Percentiles rank a stretch among this genome's conserved stretches.
Conservation (phyloP, 148 eudicot genomes). For the Chenopodium suecicum region DNA sequence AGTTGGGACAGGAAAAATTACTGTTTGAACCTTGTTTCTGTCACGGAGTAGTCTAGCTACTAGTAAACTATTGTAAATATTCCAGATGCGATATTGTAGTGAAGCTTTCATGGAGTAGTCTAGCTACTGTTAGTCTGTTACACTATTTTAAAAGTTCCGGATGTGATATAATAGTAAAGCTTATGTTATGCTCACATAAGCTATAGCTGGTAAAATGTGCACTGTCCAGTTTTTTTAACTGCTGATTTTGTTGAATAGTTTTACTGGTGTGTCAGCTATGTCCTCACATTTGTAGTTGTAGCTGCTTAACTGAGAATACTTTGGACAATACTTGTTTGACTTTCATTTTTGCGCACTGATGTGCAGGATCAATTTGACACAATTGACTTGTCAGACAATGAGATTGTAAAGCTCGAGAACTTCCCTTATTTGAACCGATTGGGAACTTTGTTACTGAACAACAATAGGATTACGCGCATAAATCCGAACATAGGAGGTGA, state of each 20-base stretch:
- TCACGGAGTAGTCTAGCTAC: too few species aligned
- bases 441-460: slow-evolving; percentile 83
- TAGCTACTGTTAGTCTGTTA: background rate
- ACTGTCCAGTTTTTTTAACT: background rate
- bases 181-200: background rate
- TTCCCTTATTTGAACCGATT: slow-evolving; percentile 79
- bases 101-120: too few species aligned
- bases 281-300: too few species aligned
- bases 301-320: too few species aligned
- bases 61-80: too few species aligned
- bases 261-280: background rate
- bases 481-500: slow-evolving; percentile 88
- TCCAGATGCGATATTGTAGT: too few species aligned
- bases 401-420: slow-evolving; percentile 95
- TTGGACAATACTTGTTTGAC: background rate
- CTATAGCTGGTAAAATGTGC: background rate
- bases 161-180: background rate
- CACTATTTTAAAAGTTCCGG: background rate
- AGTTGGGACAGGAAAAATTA: too few species aligned
- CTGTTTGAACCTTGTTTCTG: too few species aligned
- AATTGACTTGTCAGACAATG: slow-evolving; percentile 93
- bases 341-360: slow-evolving; percentile 3
- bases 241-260: background rate
- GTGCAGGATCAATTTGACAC: slow-evolving; percentile 98
- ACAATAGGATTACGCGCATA: slow-evolving; percentile 90